Conservation (phyloP, 441 rosid species). For the Adansonia rubrostipa region DNA sequence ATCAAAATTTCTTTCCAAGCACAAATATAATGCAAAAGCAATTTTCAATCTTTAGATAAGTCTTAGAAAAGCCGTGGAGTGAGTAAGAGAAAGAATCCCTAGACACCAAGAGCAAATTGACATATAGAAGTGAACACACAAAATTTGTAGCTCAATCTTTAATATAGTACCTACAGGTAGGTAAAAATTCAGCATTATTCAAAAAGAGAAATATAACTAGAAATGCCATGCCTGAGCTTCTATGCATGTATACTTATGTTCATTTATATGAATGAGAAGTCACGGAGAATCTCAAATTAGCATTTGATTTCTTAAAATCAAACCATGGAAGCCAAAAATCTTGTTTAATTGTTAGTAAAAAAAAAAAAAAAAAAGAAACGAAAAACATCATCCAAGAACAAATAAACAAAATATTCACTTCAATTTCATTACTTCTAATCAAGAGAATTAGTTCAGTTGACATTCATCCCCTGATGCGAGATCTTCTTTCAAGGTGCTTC, state of each 20-base stretch:
- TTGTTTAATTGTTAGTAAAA: too few relatives aligned
- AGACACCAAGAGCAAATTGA: too few relatives aligned
- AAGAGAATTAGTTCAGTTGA: not conserved
- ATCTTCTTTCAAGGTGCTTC: constrained; percentile 4
- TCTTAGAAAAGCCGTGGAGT: too few relatives aligned
- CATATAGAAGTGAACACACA: too few relatives aligned
- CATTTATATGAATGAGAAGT: not conserved
- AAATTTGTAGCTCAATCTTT: too few relatives aligned
- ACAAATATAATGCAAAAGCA: too few relatives aligned
- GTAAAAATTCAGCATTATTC: not conserved
- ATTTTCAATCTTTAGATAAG: too few relatives aligned
- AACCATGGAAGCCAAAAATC: not conserved
- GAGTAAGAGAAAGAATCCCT: too few relatives aligned
- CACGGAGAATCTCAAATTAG: not conserved
- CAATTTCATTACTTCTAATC: not conserved
- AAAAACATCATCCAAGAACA: not conserved
- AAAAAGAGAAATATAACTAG: not conserved
- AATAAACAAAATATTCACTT: not conserved
- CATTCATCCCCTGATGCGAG: not conserved
- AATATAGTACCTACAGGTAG: too few relatives aligned
- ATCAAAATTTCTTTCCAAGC: too few relatives aligned
- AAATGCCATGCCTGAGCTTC: not conserved
- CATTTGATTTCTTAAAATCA: not conserved
- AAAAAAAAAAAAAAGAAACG: too few relatives aligned
- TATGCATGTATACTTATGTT: not conserved